Evolutionary conservation across 192 early-diverging fungal genomes (phyloP), one percentile per base, ranked within the genome.

Genomic region (Coemansia sp.): DNA sequence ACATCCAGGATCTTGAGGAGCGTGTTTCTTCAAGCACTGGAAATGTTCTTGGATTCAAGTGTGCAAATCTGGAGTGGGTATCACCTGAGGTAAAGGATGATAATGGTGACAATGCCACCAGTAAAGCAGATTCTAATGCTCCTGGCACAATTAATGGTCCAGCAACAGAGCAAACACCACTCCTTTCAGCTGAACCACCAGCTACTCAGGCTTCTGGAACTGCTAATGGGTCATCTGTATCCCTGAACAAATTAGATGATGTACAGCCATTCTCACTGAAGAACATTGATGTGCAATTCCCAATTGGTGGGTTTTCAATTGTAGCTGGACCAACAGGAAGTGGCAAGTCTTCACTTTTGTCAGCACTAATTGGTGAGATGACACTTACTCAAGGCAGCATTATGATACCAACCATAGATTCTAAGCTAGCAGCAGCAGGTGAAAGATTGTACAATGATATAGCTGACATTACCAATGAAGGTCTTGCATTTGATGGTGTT

Each of bases 1-100:
- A 96, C 65, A 63, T 93, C 50, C 79, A 84, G 65, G 64, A 50
- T 27, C 70, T 84, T 10, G 61, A 81, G 50, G 31, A 72, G 59
- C 77, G 67, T 37, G 70, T 65, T 19, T 36, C 20, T 17, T 36
- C 58, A 29, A 50, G 38, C 23, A 17, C 15, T 41, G 25, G 36
- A 14, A 40, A 37, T 7, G 61, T 22, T 36, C 33, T 69, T 30
- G 75, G 68, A 53, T 78, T 78, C 53, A 54, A 17, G 11, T 30
- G 11, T 25, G 74, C 74, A 0, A 61, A 79, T 64, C 57, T 79
- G 65, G 57, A 71, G 55, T 74, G 67, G 73, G 22, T 28, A 14
- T 29, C 48, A 1, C 48, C 48, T n/a, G 29, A 31, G 6, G 33
- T 37, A 2, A 19, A 27, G 9, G 44, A 1, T 47, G 17, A 61